Conservation (phyloP, 2,329 filamentous ascomycete species). For the Neospermospora avenae region DNA sequence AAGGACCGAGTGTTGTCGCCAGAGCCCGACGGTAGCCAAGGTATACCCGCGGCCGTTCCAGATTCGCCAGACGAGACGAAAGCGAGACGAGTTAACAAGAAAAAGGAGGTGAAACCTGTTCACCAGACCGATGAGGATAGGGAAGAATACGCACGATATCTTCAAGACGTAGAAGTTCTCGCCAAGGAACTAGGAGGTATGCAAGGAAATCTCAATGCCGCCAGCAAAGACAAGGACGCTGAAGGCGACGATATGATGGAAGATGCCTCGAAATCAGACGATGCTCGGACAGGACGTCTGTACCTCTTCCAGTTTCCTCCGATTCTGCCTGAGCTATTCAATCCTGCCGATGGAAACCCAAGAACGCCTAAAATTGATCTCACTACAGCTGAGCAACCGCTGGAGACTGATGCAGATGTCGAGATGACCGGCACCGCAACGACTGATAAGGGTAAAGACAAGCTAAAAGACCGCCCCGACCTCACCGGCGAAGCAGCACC, state of each 20-base stretch:
- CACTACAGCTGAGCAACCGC: conserved; percentile 4
- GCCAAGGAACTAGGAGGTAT: conserved; percentile 45
- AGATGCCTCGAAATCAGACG: conserved; percentile 13
- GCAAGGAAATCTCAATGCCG: conserved; percentile 17
- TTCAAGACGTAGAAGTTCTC: conserved; percentile 44
- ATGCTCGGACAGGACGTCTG: conserved; percentile 49
- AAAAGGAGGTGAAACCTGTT: conserved; percentile 35
- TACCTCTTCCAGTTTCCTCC: conserved; percentile 66
- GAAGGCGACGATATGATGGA: conserved; percentile 39
- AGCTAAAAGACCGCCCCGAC: conserved; percentile 18
- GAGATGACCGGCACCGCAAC: conserved; percentile 14
- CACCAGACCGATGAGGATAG: conserved; percentile 51
- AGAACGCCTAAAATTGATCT: not conserved
- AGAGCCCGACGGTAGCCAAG: not conserved
- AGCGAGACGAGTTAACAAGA: conserved; percentile 15
- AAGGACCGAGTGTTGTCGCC: conserved; percentile 8
- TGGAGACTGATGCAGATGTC: conserved; percentile 12
- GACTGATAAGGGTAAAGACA: conserved; percentile 13
- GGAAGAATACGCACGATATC: conserved; percentile 47
- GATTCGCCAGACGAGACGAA: conserved; percentile 12
- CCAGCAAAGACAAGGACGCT: conserved; percentile 34
- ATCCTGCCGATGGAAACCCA: conserved; percentile 27
- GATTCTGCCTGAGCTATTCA: conserved; percentile 52
- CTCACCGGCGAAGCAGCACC: conserved; percentile 32
- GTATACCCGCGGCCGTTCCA: not conserved